Conservation (phyloP, 805 yeast genomes). For the Saturnispora bothae region DNA sequence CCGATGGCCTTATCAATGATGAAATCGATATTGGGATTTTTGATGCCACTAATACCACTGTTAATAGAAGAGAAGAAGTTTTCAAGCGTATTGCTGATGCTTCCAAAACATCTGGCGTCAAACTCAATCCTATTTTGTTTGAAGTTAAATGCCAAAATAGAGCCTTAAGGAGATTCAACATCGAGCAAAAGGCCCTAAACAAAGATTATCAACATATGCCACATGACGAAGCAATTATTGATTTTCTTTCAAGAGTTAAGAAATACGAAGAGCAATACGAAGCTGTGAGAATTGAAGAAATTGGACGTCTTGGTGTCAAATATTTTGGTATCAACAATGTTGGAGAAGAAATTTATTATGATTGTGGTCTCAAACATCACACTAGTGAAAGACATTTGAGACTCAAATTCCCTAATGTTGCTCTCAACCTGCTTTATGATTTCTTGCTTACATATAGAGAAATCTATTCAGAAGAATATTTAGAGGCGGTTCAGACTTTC, state of each 20-base stretch:
- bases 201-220: slow-evolving; percentile 47
- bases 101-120: slow-evolving; percentile 34
- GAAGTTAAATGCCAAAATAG: slow-evolving; percentile 51
- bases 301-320: slow-evolving; percentile 17
- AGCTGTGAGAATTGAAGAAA: slow-evolving; percentile 28
- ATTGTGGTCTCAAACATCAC: slow-evolving; percentile 23
- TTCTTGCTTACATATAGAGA: slow-evolving; percentile 28
- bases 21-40: slow-evolving; percentile 86
- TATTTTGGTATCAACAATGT: slow-evolving; percentile 26
- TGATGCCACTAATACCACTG: slow-evolving; percentile 62
- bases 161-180: slow-evolving; percentile 45
- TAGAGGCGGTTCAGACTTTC: slow-evolving; percentile 23
- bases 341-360: slow-evolving; percentile 27
- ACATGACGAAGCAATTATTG: slow-evolving; percentile 42
- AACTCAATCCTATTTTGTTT: slow-evolving; percentile 39
- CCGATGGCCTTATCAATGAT: slow-evolving; percentile 62
- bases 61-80: slow-evolving; percentile 44
- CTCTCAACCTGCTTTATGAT: slow-evolving; percentile 22
- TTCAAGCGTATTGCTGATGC: slow-evolving; percentile 42
- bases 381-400: slow-evolving; percentile 23
- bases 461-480: slow-evolving; percentile 24
- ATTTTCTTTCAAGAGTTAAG: slow-evolving; percentile 47
- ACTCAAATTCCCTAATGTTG: slow-evolving; percentile 15
- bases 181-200: slow-evolving; percentile 53
- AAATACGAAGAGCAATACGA: slow-evolving; percentile 37